phyloP scores from a whole-genome alignment of 495 filamentous ascomycete species.

The Podospora pseudopauciseta region DNA sequence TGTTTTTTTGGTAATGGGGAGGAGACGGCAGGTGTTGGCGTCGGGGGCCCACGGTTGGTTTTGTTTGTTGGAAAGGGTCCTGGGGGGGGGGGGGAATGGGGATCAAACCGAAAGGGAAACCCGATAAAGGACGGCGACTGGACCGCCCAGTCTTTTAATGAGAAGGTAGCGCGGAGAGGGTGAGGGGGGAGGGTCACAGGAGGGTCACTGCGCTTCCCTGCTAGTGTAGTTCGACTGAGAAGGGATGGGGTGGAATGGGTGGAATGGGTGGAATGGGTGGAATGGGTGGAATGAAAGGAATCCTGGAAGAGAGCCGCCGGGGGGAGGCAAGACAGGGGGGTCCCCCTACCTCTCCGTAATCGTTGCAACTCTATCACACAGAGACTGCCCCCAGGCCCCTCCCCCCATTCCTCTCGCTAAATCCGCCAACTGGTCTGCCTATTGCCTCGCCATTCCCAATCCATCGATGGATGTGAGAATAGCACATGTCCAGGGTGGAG shows the following conservation, averaged over 20 bases:
- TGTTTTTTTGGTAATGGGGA: neutral
- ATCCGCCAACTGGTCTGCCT: conserved; percentile 7
- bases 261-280: neutral
- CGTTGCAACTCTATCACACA: neutral
- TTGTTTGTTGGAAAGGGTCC: conserved; percentile 1
- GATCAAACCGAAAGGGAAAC: conserved; percentile 32
- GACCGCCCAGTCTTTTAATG: conserved; percentile 20
- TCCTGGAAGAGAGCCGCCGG: neutral
- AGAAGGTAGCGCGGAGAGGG: conserved; percentile 5
- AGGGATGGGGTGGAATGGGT: neutral
- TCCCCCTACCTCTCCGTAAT: neutral
- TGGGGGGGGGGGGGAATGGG: conserved; percentile 11
- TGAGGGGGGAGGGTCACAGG: neutral
- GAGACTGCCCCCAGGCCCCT: neutral
- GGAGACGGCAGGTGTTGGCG: neutral
- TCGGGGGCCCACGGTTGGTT: neutral
- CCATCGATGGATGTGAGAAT: neutral
- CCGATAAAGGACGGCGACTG: conserved; percentile 22
- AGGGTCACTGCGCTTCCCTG: neutral
- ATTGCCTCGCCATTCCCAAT: conserved; percentile 18
- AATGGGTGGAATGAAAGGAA: neutral
- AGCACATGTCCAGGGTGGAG: neutral
- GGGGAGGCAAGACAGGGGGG: neutral
- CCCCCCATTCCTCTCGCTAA: neutral
- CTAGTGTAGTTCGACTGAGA: neutral